phyloP scores from a whole-genome alignment of 2,329 filamentous ascomycete species.

The Penicillium brasilianum region DNA sequence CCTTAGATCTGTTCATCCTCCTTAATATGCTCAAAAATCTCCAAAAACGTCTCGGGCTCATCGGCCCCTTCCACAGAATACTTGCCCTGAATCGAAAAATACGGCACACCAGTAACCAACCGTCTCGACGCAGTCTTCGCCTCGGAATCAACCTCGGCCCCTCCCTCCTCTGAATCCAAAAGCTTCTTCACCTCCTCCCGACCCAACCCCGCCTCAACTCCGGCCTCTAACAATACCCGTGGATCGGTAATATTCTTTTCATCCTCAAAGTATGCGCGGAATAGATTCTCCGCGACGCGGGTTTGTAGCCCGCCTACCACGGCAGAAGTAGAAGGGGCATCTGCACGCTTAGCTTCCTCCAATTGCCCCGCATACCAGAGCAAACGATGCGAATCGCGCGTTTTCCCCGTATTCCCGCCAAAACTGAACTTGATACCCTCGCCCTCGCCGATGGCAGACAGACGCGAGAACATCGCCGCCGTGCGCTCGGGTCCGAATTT shows the following conservation, averaged over 20 bases:
- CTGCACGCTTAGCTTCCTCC: conserved; percentile 43
- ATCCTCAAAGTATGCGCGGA: conserved; percentile 69
- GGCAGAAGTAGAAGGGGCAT: background rate
- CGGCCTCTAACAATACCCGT: conserved; percentile 59
- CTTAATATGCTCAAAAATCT: conserved; percentile 68
- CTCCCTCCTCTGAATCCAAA: conserved; percentile 61
- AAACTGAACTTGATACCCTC: conserved; percentile 77
- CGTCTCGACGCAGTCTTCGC: conserved; percentile 58
- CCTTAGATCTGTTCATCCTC: conserved; percentile 31
- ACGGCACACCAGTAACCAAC: conserved; percentile 71
- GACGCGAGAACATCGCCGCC: conserved; percentile 61
- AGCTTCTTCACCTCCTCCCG: conserved; percentile 59
- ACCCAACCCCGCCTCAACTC: conserved; percentile 60
- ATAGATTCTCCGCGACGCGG: conserved; percentile 65
- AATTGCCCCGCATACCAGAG: conserved; percentile 68
- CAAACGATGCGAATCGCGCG: conserved; percentile 77
- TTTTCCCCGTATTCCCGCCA: conserved; percentile 73
- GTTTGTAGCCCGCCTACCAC: conserved; percentile 59
- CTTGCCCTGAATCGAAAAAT: conserved; percentile 72
- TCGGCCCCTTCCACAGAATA: conserved; percentile 74
- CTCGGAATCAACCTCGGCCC: conserved; percentile 62
- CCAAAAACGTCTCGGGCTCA: conserved; percentile 69
- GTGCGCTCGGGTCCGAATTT: conserved; percentile 69
- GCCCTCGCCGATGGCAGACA: conserved; percentile 62
- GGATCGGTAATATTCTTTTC: conserved; percentile 67